Evolutionary conservation across 2,329 filamentous ascomycete genomes (phyloP).

Genomic region (Chrysoporthe cubensis): DNA sequence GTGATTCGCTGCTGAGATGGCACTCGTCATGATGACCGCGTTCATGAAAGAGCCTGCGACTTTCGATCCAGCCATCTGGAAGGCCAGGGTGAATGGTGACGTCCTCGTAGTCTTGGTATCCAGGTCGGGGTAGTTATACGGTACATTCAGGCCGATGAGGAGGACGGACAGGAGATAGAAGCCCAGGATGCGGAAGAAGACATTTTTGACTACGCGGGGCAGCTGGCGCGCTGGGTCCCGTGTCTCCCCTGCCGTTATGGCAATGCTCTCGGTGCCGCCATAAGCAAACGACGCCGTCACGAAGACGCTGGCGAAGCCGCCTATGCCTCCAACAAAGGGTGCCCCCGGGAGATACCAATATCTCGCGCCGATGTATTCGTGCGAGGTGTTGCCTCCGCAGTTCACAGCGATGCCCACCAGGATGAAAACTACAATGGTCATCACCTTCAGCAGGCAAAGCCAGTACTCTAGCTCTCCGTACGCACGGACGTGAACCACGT

Average conservation of each 20-base stretch:
- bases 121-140: conserved; percentile 55
- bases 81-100: conserved; percentile 68
- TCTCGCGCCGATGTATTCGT: conserved; percentile 60
- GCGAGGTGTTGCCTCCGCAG: conserved; percentile 57
- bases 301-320: conserved; percentile 68
- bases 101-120: conserved; percentile 48
- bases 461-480: conserved; percentile 64
- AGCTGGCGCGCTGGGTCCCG: conserved; percentile 64
- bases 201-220: conserved; percentile 66
- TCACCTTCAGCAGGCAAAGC: conserved; percentile 58
- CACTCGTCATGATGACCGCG: conserved; percentile 62
- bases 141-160: conserved; percentile 62
- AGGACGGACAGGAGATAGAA: conserved; percentile 58
- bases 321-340: conserved; percentile 67
- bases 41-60: conserved; percentile 63
- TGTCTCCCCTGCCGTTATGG: conserved; percentile 69
- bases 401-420: conserved; percentile 65
- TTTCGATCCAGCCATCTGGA: conserved; percentile 58
- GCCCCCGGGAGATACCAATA: conserved; percentile 63
- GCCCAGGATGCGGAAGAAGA: conserved; percentile 65
- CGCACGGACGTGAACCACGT: conserved; percentile 55
- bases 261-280: conserved; percentile 66
- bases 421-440: conserved; percentile 63
- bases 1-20: conserved; percentile 62
- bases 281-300: conserved; percentile 66